Conservation (phyloP, 768 basidiomycete species). For the Strobilomyces dryophilus region DNA sequence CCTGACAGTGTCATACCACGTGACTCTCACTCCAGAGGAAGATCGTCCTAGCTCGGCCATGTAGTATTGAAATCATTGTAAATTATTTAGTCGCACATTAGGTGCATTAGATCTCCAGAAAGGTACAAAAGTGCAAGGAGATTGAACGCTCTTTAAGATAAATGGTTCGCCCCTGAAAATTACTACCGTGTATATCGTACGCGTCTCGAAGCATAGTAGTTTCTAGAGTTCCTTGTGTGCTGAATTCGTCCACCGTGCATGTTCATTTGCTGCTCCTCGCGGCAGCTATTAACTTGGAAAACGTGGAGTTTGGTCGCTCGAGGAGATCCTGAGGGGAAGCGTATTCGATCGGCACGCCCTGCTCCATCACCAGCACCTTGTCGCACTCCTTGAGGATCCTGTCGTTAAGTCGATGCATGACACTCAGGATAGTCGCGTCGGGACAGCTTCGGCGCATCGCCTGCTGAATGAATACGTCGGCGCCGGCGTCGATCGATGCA, state of each 20-base stretch:
- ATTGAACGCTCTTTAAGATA: too few relatives aligned
- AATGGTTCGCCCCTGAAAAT: too few relatives aligned
- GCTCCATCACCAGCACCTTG: slow-evolving; percentile 38
- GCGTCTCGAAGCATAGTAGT: background rate
- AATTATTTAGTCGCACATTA: too few relatives aligned
- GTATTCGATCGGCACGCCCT: slow-evolving; percentile 26
- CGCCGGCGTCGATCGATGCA: slow-evolving; percentile 79
- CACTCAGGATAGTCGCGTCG: slow-evolving; percentile 25
- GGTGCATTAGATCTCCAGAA: too few relatives aligned
- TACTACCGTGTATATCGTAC: too few relatives aligned
- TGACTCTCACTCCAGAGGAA: background rate
- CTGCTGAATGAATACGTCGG: slow-evolving; percentile 66
- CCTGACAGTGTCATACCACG: background rate
- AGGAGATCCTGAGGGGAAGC: slow-evolving; percentile 23
- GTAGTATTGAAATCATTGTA: too few relatives aligned
- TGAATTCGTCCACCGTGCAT: background rate
- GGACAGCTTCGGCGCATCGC: slow-evolving; percentile 30
- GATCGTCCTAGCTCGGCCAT: too few relatives aligned
- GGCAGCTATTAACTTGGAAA: slow-evolving; percentile 26
- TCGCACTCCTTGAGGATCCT: slow-evolving; percentile 27
- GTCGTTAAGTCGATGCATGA: slow-evolving; percentile 31
- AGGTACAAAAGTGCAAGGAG: too few relatives aligned
- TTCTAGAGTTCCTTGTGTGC: background rate
- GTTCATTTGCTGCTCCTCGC: slow-evolving; percentile 14
- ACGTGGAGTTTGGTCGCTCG: slow-evolving; percentile 23